Evolutionary conservation across 108 stramenopile species (phyloP).

Genomic region (Asterionellopsis glacialis): DNA sequence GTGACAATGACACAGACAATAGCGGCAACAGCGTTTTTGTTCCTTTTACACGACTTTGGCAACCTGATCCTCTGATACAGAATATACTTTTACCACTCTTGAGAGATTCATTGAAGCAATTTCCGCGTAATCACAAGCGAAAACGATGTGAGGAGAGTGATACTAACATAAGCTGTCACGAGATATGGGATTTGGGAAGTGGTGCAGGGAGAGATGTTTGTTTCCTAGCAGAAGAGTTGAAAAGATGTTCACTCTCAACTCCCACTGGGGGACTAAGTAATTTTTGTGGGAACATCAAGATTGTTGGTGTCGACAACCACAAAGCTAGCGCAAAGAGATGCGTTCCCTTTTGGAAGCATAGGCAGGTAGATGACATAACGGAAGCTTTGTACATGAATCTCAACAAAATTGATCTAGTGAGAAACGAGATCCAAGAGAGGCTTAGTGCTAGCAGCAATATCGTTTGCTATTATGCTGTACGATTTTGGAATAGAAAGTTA

Average conservation of each 20-base stretch:
- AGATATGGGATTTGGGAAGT: conserved; percentile 73
- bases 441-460: conserved; percentile 3
- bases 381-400: conserved; percentile 36
- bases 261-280: too few species aligned
- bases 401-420: conserved; percentile 33
- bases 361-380: conserved; percentile 44
- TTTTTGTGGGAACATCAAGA: conserved; percentile 11
- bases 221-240: conserved; percentile 73
- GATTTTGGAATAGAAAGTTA: conserved; percentile 65
- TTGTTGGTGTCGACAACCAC: conserved; percentile 73
- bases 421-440: conserved; percentile 12
- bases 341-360: conserved; percentile 51
- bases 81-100: conserved; percentile 44
- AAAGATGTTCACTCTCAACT: conserved; percentile 13
- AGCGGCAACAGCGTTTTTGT: conserved; percentile 5
- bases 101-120: conserved; percentile 6
- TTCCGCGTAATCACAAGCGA: background rate
- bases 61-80: conserved; percentile 70
- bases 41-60: conserved; percentile 64
- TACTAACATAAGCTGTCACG: background rate
- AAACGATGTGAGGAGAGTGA: background rate
- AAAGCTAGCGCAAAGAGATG: conserved; percentile 52
- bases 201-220: conserved; percentile 78
- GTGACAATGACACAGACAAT: background rate
- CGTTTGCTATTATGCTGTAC: conserved; percentile 48